phyloP scores from a whole-genome alignment of 2,329 filamentous ascomycete species.

The Bipolaris bicolor region DNA sequence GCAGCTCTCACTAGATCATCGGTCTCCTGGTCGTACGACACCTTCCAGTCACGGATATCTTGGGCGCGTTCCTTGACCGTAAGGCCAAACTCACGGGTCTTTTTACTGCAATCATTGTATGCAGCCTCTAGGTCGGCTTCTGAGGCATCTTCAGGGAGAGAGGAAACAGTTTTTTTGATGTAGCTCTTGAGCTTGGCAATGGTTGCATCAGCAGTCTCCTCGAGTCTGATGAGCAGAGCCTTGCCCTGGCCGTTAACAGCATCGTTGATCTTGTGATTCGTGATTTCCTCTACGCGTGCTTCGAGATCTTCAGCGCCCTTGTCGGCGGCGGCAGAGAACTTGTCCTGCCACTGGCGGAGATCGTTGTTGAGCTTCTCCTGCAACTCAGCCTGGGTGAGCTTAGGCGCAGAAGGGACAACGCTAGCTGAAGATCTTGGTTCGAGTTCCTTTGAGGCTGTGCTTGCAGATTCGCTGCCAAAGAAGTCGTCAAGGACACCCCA shows the following conservation, averaged over 20 bases:
- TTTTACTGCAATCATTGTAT: conserved; percentile 59
- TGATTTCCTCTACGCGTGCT: conserved; percentile 71
- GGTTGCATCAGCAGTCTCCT: conserved; percentile 69
- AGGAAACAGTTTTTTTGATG: conserved; percentile 63
- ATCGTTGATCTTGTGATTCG: conserved; percentile 70
- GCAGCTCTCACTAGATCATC: conserved; percentile 71
- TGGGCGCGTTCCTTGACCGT: conserved; percentile 79
- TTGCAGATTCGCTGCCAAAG: conserved; percentile 35
- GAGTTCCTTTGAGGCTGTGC: conserved; percentile 25
- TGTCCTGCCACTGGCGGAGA: conserved; percentile 82
- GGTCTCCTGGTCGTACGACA: conserved; percentile 72
- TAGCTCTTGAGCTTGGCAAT: conserved; percentile 69
- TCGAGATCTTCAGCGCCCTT: conserved; percentile 76
- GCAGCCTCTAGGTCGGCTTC: conserved; percentile 59
- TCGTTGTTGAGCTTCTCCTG: conserved; percentile 74
- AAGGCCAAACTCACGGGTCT: conserved; percentile 71
- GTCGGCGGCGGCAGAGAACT: conserved; percentile 83
- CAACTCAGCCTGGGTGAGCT: conserved; percentile 48
- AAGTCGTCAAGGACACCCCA: conserved; percentile 42
- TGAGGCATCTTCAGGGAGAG: conserved; percentile 64
- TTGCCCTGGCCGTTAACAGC: conserved; percentile 71
- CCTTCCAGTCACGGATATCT: conserved; percentile 76
- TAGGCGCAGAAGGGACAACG: conserved; percentile 27
- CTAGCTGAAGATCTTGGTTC: conserved; percentile 22
- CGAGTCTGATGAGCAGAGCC: conserved; percentile 70